These are phyloP conservation scores for Pseudopyricularia cyperi DNA, from an alignment of 2,329 filamentous ascomycete species.

Conservation along the genomic window DNA sequence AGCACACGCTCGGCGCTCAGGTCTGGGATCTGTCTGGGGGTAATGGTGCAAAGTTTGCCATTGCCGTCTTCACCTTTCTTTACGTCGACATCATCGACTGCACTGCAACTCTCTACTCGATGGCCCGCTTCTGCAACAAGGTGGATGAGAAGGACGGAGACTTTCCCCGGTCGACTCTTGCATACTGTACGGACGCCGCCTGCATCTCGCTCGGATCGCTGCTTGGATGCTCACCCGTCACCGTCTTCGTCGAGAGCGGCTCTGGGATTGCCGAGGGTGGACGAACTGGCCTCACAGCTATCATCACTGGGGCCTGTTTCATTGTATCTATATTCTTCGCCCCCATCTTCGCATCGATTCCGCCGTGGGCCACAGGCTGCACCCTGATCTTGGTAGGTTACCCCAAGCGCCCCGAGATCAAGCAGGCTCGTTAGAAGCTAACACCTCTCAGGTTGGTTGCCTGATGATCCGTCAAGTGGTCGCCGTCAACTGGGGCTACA, in stretches of 20 bases:
- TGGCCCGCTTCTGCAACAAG: constrained; percentile 58
- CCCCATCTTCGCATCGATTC: constrained; percentile 64
- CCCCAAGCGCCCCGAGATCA: not conserved
- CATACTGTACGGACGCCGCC: constrained; percentile 59
- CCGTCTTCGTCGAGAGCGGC: constrained; percentile 63
- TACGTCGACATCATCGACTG: constrained; percentile 72
- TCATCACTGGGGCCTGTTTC: constrained; percentile 57
- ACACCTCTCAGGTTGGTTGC: constrained; percentile 44
- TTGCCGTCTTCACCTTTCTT: constrained; percentile 64
- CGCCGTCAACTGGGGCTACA: constrained; percentile 64
- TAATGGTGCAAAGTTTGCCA: constrained; percentile 47
- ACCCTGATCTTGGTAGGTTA: constrained; percentile 51
- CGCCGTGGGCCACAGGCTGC: constrained; percentile 65
- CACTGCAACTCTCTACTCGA: constrained; percentile 68
- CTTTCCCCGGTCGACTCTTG: constrained; percentile 73
- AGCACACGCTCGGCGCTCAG: constrained; percentile 47
- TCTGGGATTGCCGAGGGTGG: constrained; percentile 67
- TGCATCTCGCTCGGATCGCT: constrained; percentile 60
- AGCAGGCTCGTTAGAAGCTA: not conserved
- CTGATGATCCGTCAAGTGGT: constrained; percentile 67
- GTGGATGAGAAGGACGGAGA: constrained; percentile 51
- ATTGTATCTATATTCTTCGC: constrained; percentile 62
- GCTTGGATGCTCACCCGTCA: constrained; percentile 58
- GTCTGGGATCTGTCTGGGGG: constrained; percentile 49
- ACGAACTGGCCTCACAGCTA: constrained; percentile 58